Base-by-base conservation (phyloP, 2,329 filamentous ascomycete species). In the Leptographium galeiforme region DNA sequence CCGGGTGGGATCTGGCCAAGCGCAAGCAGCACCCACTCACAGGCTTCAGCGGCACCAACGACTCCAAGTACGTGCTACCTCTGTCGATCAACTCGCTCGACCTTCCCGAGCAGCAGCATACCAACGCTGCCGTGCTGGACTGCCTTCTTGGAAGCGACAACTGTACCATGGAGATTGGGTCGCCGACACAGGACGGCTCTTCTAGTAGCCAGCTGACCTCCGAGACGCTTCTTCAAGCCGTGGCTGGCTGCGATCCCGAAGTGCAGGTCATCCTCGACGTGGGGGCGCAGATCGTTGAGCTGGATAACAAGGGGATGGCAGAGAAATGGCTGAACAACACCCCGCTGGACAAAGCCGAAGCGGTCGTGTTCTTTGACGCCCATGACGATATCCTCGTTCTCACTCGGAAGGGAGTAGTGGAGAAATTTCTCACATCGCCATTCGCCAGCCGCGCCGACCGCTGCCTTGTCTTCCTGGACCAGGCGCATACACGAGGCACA, bases 1-100 rank as follows among this genome's bases (percentile, higher is more conserved):
- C 82, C 0, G 83, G 81, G 0, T 88, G 83, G 84, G 82, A 88
- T 56, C 66, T 87, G 18, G 78, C 68, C 0, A 62, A 67, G 40
- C 48, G 48, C 6, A 81, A 74, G 53, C 7, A 18, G 0, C 66
- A 78, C 19, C 70, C 73, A 0, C 81, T 74, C 0, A 82, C 79
- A 0, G 85, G 84, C 0, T 89, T 89, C 60, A 85, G 81, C 53
- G 84, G 84, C 0, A 89, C 84, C 0, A 83, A 81, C 30, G 84
- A 88, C 57, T 79, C 76, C 0, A 65, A 72, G 12, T 67, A 72
- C n/a, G 61, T 82, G 0, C 67, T 88, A 0, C 83, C 84, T 0
- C 59, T 83, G 0, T 66, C 60, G 0, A 71, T 87, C 0, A 59
- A 67, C 0, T 80, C 86, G 34, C 64, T 76, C 0, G 78, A 87